Conservation (phyloP, 2,329 filamentous ascomycete genomes). For the Fusarium tricinctum region DNA sequence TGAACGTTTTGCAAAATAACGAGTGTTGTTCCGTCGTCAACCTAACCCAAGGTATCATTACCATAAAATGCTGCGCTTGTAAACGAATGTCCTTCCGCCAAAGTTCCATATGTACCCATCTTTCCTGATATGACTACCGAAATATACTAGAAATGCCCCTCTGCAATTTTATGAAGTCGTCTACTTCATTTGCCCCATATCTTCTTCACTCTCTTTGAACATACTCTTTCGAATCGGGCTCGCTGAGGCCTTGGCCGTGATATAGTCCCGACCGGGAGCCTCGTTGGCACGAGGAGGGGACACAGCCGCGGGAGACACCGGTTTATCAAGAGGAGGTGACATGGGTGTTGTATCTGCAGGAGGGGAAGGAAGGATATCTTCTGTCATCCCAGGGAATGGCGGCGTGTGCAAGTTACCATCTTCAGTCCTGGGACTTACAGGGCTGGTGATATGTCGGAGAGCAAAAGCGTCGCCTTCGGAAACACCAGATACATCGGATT, state of each 20-base stretch:
- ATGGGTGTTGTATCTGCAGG: conserved; percentile 21
- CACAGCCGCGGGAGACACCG: conserved; percentile 15
- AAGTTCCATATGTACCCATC: not conserved
- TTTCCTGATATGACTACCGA: not conserved
- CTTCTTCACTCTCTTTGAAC: conserved; percentile 59
- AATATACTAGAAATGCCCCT: conserved; percentile 38
- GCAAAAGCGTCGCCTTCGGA: conserved; percentile 42
- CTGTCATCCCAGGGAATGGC: conserved; percentile 17
- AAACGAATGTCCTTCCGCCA: conserved; percentile 39
- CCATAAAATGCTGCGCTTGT: conserved; percentile 20
- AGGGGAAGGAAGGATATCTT: conserved; percentile 32
- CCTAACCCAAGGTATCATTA: conserved; percentile 19
- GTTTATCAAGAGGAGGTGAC: conserved; percentile 18
- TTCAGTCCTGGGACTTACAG: conserved; percentile 43
- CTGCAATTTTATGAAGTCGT: conserved; percentile 3
- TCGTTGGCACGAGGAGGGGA: conserved; percentile 53
- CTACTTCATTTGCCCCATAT: conserved; percentile 52
- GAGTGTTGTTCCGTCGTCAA: conserved; percentile 25
- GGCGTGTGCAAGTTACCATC: conserved; percentile 18
- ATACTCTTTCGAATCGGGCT: conserved; percentile 57
- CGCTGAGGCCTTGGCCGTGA: conserved; percentile 45
- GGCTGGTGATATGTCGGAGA: conserved; percentile 33
- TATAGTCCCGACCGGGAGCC: conserved; percentile 47
- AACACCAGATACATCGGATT: conserved; percentile 46
- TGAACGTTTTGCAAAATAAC: conserved; percentile 29